Conservation (phyloP, 1,139 yeast species). For the Diutina mesorugosa region DNA sequence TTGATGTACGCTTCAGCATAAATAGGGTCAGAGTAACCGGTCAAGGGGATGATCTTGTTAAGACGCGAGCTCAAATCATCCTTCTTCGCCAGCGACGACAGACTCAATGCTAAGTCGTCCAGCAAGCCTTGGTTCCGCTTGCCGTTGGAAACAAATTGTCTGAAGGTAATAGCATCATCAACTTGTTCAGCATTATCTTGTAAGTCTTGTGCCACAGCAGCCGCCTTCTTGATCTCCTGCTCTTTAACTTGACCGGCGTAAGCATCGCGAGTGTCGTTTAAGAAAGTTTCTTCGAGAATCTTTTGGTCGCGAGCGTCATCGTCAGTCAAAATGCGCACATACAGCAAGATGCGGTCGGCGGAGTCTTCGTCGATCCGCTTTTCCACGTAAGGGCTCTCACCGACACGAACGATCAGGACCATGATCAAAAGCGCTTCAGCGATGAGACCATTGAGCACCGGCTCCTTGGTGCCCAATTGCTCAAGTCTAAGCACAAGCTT, state of each 20-base stretch:
- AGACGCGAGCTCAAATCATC: slow-evolving; percentile 66
- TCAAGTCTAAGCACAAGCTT: slow-evolving; percentile 76
- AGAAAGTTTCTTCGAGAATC: slow-evolving; percentile 57
- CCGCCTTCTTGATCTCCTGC: slow-evolving; percentile 44
- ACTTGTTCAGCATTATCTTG: slow-evolving; percentile 66
- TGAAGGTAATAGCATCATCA: slow-evolving; percentile 71
- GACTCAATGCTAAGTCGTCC: slow-evolving; percentile 40
- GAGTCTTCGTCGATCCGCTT: slow-evolving; percentile 92
- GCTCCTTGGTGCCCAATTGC: slow-evolving; percentile 39
- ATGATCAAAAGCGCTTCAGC: slow-evolving; percentile 91
- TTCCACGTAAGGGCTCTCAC: slow-evolving; percentile 64
- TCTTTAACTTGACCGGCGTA: slow-evolving; percentile 51
- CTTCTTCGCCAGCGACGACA: slow-evolving; percentile 30
- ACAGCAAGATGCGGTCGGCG: slow-evolving; percentile 77
- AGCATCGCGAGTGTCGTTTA: slow-evolving; percentile 81
- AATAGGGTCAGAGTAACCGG: slow-evolving; percentile 96
- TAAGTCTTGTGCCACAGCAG: slow-evolving; percentile 43
- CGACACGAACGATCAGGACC: slow-evolving; percentile 85
- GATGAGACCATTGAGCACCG: slow-evolving; percentile 66
- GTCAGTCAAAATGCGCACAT: slow-evolving; percentile 66
- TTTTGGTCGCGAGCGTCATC: slow-evolving; percentile 28
- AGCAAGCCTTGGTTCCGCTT: slow-evolving; percentile 8
- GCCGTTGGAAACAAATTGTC: slow-evolving; percentile 56
- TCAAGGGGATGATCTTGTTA: slow-evolving; percentile 79
- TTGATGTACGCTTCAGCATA: slow-evolving; percentile 95